These are phyloP conservation scores for Aspergillus baeticus DNA, from an alignment of 495 filamentous ascomycete species.

Conservation along the genomic window DNA sequence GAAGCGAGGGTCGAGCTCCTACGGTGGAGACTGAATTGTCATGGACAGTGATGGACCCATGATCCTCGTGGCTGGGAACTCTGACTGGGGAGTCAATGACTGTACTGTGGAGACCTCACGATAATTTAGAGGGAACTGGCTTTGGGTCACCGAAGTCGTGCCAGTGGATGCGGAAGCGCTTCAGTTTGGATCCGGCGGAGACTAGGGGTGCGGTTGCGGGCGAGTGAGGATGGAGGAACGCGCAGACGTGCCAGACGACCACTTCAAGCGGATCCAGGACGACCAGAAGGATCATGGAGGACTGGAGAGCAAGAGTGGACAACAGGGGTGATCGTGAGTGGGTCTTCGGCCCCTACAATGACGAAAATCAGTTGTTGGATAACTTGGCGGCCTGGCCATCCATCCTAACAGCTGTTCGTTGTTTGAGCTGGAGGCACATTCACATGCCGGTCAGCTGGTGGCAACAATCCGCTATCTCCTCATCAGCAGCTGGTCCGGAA, in stretches of 20 bases:
- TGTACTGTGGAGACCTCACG: neutral
- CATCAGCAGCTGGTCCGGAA: too few relatives aligned
- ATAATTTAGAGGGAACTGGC: conserved; percentile 4
- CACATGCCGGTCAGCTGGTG: too few relatives aligned
- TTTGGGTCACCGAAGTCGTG: conserved; percentile 1
- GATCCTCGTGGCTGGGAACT: conserved; percentile 8
- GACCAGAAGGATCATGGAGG: too few relatives aligned
- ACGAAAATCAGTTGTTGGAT: conserved; percentile 1
- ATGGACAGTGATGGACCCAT: too few relatives aligned
- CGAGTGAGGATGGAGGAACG: conserved; percentile 6
- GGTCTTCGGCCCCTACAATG: neutral
- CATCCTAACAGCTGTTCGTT: neutral
- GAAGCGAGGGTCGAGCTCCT: neutral
- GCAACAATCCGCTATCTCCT: too few relatives aligned
- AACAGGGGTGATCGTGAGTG: conserved; percentile 2
- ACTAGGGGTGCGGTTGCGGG: neutral
- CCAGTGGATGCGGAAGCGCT: conserved; percentile 1
- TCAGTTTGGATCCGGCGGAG: conserved; percentile 7
- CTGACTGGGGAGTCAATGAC: conserved; percentile 1
- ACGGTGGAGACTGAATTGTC: conserved; percentile 8
- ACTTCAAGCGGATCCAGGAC: too few relatives aligned
- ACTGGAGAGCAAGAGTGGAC: too few relatives aligned
- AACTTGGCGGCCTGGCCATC: neutral
- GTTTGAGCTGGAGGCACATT: neutral
- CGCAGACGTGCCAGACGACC: too few relatives aligned